These are phyloP conservation scores for Coprinellus aureogranulatus DNA, from an alignment of 768 basidiomycete species.

Conservation along the genomic window DNA sequence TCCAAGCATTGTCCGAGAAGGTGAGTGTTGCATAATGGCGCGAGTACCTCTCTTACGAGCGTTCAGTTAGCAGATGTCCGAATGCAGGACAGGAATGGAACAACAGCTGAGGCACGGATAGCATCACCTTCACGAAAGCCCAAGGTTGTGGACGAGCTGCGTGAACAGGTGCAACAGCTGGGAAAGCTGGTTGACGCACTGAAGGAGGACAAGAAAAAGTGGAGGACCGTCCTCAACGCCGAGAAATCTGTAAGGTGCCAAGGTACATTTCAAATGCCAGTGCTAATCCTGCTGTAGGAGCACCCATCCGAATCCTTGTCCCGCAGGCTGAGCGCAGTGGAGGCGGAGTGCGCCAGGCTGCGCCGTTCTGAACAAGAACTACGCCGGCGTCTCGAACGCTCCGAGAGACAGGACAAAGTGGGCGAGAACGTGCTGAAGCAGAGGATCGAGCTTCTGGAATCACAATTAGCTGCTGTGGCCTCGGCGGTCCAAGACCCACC, in stretches of 20 bases:
- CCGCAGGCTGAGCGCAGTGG: constrained; percentile 17
- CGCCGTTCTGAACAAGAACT: constrained; percentile 5
- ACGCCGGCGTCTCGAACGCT: neutral
- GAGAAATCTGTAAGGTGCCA: constrained; percentile 1
- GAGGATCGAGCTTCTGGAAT: neutral
- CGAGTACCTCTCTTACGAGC: no score
- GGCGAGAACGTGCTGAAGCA: neutral
- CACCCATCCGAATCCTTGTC: neutral
- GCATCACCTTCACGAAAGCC: no score
- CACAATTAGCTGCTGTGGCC: neutral
- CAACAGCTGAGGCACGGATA: no score
- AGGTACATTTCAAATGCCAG: no score
- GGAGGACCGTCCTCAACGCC: constrained; percentile 1
- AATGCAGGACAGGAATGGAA: neutral
- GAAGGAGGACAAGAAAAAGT: constrained; percentile 30
- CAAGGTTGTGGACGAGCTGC: no score
- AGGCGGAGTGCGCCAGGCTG: constrained; percentile 28
- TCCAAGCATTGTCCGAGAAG: constrained; percentile 34
- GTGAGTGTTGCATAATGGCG: no score
- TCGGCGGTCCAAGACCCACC: no score
- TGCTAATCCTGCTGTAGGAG: no score
- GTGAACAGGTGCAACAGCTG: constrained; percentile 35
- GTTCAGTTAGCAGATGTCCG: neutral
- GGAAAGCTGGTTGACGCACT: constrained; percentile 35
- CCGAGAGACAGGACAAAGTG: neutral